Evolutionary conservation across 768 basidiomycete genomes (phyloP), one percentile per base, ranked within the genome.

Genomic region (Boletellus ananiceps): DNA sequence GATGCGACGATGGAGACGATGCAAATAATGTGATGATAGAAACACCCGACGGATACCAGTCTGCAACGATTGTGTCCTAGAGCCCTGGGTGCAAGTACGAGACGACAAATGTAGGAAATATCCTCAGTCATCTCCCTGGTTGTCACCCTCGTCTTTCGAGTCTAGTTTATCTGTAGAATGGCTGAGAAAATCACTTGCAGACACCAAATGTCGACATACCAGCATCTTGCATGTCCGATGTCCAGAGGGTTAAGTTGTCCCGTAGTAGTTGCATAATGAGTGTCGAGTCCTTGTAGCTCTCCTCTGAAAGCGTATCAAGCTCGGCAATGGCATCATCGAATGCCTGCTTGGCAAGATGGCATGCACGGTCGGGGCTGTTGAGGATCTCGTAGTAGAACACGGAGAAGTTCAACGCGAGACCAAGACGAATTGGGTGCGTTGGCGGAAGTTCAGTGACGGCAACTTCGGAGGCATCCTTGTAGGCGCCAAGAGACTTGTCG

Each of bases 361-460:
- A 96, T 44, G 95, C 95, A 71, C 93, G 91, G 73, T 96, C 94
- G 59, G 95, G 93, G 72, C 88, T 89, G 83, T 96, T 96, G 71
- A 96, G 85, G 69, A 97, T 96, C 74, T 97, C 94, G 76, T 96
- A 96, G 82, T 97, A 97, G 82, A 98, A 97, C 43, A 98, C 94
- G 46, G 93, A 96, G 83, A 97, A 97, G 83, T 98, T 98, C 66
- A 98, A 81, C 40, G 94, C 94, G 47, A 98, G 88, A 72, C 95
- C 95, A 56, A 98, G 90, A 65, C 94, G 93, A 74, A 97, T 97
- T 56, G 93, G 94, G 75, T 96, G 94, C 67, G 93, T 96, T 27
- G 90, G 88, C 21, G 87, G 92, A 38, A 98, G 87, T 73, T 96
- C 92, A 44, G 87, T 93, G 62, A 94, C 88, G 60, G 94, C 94